Conservation (phyloP, 164 flowering plant genomes). For the grape (Vitis vinifera) region ASM3070453v1 NC_081819.1:16199501-16200000, state of each 20-base stretch:
- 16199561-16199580: too few relatives aligned
- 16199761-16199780: neutral
- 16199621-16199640: too few relatives aligned
- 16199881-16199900: neutral
- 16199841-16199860: neutral
- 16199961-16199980: slow-evolving; percentile 36
- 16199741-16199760: neutral
- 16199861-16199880: neutral
- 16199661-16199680: too few relatives aligned
- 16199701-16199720: too few relatives aligned
- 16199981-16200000: slow-evolving; percentile 99
- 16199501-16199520: too few relatives aligned
- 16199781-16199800: neutral
- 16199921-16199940: neutral
- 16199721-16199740: too few relatives aligned
- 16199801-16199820: neutral
- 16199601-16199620: too few relatives aligned
- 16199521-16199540: too few relatives aligned
- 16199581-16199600: too few relatives aligned
- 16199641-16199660: too few relatives aligned
- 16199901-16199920: neutral
- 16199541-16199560: too few relatives aligned
- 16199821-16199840: neutral
- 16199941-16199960: neutral
- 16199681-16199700: too few relatives aligned